Percentiles rank a stretch among this genome's conserved stretches.
Conservation (phyloP, 192 early-diverging fungal genomes). For the Entrophospora sp. region DNA sequence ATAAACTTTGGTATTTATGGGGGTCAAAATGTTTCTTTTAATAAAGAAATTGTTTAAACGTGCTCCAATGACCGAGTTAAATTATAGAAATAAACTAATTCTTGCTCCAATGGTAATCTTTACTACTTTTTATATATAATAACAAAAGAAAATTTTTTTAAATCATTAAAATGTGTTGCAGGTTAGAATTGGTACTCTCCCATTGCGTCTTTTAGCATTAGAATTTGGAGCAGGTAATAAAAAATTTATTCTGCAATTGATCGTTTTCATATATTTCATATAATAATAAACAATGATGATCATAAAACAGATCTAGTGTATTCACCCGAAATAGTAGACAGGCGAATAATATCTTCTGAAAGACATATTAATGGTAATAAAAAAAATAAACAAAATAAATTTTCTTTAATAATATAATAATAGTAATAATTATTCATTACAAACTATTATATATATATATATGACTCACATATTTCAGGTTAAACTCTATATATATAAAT, state of each 20-base stretch:
- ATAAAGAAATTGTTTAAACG: too few species aligned
- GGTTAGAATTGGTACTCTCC: constrained; percentile 79
- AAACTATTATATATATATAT: not conserved
- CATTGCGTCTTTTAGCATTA: constrained; percentile 77
- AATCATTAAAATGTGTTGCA: not conserved
- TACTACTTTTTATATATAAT: not conserved
- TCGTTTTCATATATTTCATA: too few species aligned
- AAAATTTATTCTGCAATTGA: not conserved
- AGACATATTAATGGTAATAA: constrained; percentile 65
- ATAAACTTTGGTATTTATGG: too few species aligned
- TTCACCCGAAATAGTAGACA: constrained; percentile 84
- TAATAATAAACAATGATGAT: not conserved
- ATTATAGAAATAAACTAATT: constrained; percentile 54
- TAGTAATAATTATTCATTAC: not conserved
- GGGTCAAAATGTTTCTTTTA: too few species aligned
- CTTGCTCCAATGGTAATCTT: constrained; percentile 88
- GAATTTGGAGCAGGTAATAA: constrained; percentile 75
- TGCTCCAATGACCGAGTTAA: too few species aligned
- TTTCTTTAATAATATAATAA: not conserved
- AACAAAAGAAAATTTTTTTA: not conserved
- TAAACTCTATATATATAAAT: not conserved
- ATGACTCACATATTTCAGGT: not conserved
- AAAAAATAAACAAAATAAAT: not conserved
- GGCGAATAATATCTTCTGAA: constrained; percentile 62
- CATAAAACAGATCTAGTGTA: constrained; percentile 67